Conservation (phyloP, 2,329 filamentous ascomycete species). For the Paradendryphiella salina region DNA sequence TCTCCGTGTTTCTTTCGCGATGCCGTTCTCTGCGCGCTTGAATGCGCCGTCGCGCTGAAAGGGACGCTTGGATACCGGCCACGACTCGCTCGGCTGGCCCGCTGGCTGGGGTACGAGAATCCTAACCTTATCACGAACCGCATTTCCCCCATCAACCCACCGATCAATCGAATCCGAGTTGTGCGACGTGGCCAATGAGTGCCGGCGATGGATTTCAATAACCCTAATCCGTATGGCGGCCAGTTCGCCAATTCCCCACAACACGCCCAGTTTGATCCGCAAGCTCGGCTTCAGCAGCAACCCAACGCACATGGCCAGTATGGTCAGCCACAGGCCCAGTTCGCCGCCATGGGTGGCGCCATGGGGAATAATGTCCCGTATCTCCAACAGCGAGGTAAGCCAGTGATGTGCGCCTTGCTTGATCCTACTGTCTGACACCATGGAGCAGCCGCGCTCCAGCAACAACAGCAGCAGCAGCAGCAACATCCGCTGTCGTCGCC, state of each 20-base stretch:
- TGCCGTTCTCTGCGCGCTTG: background rate
- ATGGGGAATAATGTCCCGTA: constrained; percentile 25
- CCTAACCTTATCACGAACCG: constrained; percentile 39
- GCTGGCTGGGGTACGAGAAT: constrained; percentile 7
- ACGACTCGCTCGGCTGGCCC: constrained; percentile 17
- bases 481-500: constrained; percentile 44
- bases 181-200: constrained; percentile 48
- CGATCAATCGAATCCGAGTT: constrained; percentile 46
- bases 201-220: constrained; percentile 47
- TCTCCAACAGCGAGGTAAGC: constrained; percentile 47
- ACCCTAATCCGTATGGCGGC: constrained; percentile 43
- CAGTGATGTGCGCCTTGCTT: constrained; percentile 21
- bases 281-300: constrained; percentile 42
- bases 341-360: constrained; percentile 24
- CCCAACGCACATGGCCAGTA: constrained; percentile 38
- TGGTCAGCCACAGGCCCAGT: constrained; percentile 36
- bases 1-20: background rate
- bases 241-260: constrained; percentile 40
- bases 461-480: constrained; percentile 35
- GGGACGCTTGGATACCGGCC: background rate
- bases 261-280: constrained; percentile 40
- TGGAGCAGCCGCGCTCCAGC: constrained; percentile 30
- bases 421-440: constrained; percentile 17
- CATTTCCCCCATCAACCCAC: constrained; percentile 30
- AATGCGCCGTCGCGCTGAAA: background rate